These are phyloP conservation scores for Tolypocladium cylindrosporum DNA, from an alignment of 2,329 filamentous ascomycete species.

Conservation along the genomic window DNA sequence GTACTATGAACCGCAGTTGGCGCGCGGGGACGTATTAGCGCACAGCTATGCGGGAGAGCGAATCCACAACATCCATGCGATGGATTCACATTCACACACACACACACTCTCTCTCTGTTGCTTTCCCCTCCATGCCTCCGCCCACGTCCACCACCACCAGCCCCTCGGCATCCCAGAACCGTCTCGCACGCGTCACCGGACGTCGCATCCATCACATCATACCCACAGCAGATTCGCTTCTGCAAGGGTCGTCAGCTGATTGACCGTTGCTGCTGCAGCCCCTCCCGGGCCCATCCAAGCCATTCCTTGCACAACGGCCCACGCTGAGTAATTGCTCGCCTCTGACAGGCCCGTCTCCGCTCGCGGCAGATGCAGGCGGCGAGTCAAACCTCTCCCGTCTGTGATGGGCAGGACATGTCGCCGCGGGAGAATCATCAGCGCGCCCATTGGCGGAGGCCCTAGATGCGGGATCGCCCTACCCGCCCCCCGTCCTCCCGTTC, in stretches of 20 bases:
- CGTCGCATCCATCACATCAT: background rate
- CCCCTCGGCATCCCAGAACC: background rate
- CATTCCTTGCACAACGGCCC: background rate
- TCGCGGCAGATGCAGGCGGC: conserved; percentile 1
- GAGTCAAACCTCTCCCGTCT: background rate
- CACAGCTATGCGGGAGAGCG: no score
- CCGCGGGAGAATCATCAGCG: conserved; percentile 1
- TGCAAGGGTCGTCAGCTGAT: background rate
- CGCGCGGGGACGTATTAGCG: background rate
- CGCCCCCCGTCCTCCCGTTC: background rate
- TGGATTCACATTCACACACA: no score
- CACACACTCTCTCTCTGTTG: no score
- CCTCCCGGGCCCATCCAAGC: background rate
- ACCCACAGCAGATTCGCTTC: background rate
- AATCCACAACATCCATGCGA: background rate
- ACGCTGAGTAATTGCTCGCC: conserved; percentile 25
- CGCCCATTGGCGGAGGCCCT: conserved; percentile 3
- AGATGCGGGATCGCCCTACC: background rate
- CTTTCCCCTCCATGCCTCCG: background rate
- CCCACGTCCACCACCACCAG: background rate
- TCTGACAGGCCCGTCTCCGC: conserved; percentile 17
- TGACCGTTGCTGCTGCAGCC: background rate
- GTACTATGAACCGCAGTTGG: background rate
- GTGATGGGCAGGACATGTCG: background rate
- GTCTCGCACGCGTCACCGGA: background rate